Evolutionary conservation across 179 eudicot species (phyloP).

Genomic region (Beta macrorhiza): DNA sequence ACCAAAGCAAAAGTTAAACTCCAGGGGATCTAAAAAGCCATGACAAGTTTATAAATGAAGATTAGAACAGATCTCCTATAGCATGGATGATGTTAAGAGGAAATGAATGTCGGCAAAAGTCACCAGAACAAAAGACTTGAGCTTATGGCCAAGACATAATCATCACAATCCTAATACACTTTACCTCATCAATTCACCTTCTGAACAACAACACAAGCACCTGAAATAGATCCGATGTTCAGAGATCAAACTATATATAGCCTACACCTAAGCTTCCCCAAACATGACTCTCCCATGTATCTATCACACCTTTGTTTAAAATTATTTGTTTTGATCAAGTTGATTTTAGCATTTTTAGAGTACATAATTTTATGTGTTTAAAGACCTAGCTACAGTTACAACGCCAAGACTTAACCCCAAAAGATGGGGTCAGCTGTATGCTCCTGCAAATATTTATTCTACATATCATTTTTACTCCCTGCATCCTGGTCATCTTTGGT

Average conservation of each 20-base stretch:
- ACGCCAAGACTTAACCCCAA: too few relatives aligned
- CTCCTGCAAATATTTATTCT: too few relatives aligned
- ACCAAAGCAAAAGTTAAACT: conserved; percentile 15
- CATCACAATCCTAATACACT: neutral
- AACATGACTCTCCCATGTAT: neutral
- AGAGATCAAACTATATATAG: neutral
- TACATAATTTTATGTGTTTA: neutral
- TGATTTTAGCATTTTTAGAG: neutral
- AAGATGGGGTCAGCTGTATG: too few relatives aligned
- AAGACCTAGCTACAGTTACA: neutral
- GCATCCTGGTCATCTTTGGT: too few relatives aligned
- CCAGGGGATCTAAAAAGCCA: conserved; percentile 8
- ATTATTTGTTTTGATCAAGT: neutral
- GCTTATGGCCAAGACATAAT: neutral
- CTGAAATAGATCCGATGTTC: neutral
- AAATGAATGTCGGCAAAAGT: neutral
- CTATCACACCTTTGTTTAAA: neutral
- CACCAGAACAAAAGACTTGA: neutral
- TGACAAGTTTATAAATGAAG: neutral
- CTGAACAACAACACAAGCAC: neutral
- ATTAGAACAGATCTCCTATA: neutral
- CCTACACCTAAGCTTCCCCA: neutral
- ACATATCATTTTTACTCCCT: too few relatives aligned
- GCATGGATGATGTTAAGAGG: neutral
- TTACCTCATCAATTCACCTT: neutral